Evolutionary conservation across 2,329 filamentous ascomycete genomes (phyloP).

Genomic region (Scytalidium lignicola): DNA sequence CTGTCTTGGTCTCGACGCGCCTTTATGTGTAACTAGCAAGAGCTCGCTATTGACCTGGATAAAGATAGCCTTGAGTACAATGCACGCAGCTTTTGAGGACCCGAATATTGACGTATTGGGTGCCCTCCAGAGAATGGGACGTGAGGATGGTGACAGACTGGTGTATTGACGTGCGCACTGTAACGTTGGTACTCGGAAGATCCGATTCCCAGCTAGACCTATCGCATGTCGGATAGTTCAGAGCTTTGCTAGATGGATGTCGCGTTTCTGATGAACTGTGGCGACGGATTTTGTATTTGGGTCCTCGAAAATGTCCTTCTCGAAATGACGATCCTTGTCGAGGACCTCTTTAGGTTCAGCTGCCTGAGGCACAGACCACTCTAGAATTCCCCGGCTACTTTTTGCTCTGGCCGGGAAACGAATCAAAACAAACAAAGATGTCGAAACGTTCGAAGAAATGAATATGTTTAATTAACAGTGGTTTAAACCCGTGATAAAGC

Average conservation of each 20-base stretch:
- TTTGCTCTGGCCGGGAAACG: not conserved
- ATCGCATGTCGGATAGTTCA: not conserved
- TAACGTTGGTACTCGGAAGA: not conserved
- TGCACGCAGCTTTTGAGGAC: not conserved
- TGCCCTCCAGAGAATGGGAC: conserved; percentile 60
- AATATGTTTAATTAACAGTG: no score
- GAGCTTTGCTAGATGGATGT: not conserved
- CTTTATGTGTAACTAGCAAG: not conserved
- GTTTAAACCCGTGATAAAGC: no score
- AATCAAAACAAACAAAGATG: not conserved
- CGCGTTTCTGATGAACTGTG: not conserved
- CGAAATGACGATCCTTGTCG: not conserved
- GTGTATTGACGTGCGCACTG: not conserved
- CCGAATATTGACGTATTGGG: not conserved
- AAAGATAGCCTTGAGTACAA: not conserved
- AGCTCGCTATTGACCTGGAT: not conserved
- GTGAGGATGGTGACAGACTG: conserved; percentile 44
- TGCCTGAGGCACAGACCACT: not conserved
- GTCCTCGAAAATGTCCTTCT: not conserved
- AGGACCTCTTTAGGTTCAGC: not conserved
- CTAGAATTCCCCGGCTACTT: not conserved
- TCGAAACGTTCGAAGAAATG: no score
- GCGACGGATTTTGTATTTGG: not conserved
- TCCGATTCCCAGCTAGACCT: not conserved
- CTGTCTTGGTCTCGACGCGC: not conserved